Conservation (phyloP, 1,284 basidiomycete genomes). For the Lentinula novae-zelandiae region DNA sequence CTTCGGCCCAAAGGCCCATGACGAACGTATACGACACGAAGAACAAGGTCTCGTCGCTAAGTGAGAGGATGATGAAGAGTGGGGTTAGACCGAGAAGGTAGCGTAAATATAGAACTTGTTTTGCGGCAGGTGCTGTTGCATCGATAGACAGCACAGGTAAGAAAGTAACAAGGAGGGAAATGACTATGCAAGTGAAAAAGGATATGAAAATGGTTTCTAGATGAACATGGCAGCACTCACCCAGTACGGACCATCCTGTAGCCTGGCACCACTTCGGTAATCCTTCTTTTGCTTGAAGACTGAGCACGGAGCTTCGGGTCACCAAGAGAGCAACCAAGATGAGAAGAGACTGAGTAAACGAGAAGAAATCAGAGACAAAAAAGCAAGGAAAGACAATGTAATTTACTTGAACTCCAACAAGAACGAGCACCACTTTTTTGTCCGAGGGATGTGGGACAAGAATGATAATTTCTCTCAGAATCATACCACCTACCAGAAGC, state of each 20-base stretch:
- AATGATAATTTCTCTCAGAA: background rate
- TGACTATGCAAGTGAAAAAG: background rate
- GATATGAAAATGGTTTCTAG: background rate
- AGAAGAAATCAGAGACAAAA: background rate
- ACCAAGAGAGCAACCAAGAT: slow-evolving; percentile 50
- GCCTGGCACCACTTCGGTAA: slow-evolving; percentile 63
- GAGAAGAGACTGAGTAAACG: slow-evolving; percentile 20
- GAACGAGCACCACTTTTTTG: background rate
- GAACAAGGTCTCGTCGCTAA: slow-evolving; percentile 83
- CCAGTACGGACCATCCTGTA: slow-evolving; percentile 64
- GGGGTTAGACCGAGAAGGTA: slow-evolving; percentile 75
- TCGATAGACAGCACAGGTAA: background rate
- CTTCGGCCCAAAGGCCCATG: slow-evolving; percentile 66
- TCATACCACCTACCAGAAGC: slow-evolving; percentile 16
- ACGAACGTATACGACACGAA: slow-evolving; percentile 66
- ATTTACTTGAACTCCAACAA: slow-evolving; percentile 34
- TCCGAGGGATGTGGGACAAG: background rate
- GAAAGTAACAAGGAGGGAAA: slow-evolving; percentile 1
- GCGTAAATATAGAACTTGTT: background rate
- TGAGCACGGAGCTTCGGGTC: slow-evolving; percentile 55
- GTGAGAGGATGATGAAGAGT: slow-evolving; percentile 78
- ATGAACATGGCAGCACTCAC: slow-evolving; percentile 35
- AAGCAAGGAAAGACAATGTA: background rate
- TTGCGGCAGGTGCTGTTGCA: background rate
- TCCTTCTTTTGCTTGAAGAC: slow-evolving; percentile 64